Evolutionary conservation across 139 green algal species (phyloP).

Genomic region (Closterium sp.): DNA sequence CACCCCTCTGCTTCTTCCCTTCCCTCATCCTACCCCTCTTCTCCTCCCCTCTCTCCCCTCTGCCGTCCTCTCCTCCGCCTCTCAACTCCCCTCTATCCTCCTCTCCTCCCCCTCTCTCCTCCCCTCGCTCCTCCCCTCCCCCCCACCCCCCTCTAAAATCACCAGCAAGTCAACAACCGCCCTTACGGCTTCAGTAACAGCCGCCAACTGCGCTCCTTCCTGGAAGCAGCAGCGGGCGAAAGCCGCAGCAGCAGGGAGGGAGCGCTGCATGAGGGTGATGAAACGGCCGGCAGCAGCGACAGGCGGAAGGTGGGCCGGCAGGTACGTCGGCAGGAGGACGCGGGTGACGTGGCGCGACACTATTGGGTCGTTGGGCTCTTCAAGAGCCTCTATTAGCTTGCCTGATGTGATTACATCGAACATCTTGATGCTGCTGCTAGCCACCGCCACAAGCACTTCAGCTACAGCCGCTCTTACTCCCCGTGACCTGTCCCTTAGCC

Average conservation of each 20-base stretch:
- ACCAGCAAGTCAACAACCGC: slow-evolving; percentile 10
- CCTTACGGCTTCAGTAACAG: not conserved
- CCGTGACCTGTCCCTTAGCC: not conserved
- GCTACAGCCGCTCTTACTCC: not conserved
- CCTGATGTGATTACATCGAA: not conserved
- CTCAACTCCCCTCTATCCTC: not conserved
- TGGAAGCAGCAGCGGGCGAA: not conserved
- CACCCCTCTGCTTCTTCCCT: too few relatives aligned
- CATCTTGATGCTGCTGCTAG: not conserved
- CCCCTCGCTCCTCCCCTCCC: not conserved
- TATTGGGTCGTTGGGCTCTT: not conserved
- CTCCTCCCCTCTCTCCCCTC: not conserved
- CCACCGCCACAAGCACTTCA: not conserved
- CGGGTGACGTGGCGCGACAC: not conserved
- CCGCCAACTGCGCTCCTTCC: not conserved
- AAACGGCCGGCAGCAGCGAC: not conserved
- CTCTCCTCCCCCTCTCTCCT: not conserved
- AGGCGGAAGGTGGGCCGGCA: not conserved
- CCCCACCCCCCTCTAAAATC: not conserved
- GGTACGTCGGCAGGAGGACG: slow-evolving; percentile 4
- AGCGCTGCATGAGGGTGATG: not conserved
- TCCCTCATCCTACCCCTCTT: too few relatives aligned
- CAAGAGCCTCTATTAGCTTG: not conserved
- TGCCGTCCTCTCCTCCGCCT: not conserved
- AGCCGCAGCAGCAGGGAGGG: not conserved